Conservation (phyloP, 768 basidiomycete species). For the Pleurotus ostreatus region DNA sequence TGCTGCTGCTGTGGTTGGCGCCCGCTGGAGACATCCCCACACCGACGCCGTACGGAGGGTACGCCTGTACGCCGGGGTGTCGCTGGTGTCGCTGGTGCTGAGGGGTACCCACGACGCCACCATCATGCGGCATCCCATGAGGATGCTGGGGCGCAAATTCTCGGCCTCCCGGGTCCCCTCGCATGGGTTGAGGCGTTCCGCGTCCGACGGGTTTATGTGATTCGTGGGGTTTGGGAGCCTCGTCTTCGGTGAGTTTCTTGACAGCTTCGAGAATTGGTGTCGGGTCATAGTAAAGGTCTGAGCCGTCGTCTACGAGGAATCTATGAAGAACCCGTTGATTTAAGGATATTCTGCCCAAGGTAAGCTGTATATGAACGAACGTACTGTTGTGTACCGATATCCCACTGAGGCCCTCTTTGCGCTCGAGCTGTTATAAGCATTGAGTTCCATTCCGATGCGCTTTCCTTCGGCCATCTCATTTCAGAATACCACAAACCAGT, state of each 20-base stretch:
- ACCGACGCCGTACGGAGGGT: background rate
- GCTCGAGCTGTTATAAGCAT: conserved; percentile 74
- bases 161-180: conserved; percentile 21
- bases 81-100: conserved; percentile 8
- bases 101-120: conserved; percentile 13
- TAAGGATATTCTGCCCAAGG: background rate
- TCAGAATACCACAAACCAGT: background rate
- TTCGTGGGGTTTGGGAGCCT: conserved; percentile 16
- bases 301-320: conserved; percentile 72
- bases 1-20: conserved; percentile 3
- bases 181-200: conserved; percentile 26
- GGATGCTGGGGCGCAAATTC: conserved; percentile 15
- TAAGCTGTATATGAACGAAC: conserved; percentile 21
- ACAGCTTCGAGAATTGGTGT: conserved; percentile 52
- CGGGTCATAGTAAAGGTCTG: conserved; percentile 72
- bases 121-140: conserved; percentile 5
- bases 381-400: conserved; percentile 81
- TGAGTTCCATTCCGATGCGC: conserved; percentile 86
- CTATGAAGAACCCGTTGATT: conserved; percentile 27
- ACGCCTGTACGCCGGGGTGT: background rate
- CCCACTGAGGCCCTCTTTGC: conserved; percentile 84
- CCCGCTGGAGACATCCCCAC: conserved; percentile 22
- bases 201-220: conserved; percentile 20
- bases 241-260: conserved; percentile 42
- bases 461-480: conserved; percentile 40